Evolutionary conservation across 1,284 basidiomycete species (phyloP), one percentile per base, ranked within the genome.

Genomic region (Takashimella tepidaria): DNA sequence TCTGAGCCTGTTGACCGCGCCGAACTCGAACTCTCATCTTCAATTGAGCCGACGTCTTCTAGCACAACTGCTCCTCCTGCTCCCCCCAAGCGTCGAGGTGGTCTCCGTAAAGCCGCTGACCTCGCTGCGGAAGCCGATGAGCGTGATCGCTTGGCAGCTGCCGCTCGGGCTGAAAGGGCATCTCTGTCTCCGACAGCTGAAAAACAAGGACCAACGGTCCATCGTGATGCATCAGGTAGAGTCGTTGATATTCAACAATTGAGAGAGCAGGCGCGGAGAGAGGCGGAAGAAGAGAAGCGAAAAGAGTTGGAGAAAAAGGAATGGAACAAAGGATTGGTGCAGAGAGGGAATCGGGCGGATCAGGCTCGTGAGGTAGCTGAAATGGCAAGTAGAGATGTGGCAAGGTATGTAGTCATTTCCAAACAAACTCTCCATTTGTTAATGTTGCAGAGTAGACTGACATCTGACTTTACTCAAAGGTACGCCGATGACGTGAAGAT

Each of bases 271-370:
- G 88, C 89, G 37, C 85, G 85, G 46, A 77, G 83, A 59, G 74
- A 82, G 68, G 89, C 91, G 68, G 80, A 87, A 23, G 87, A 89
- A 68, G 78, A 81, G 57, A 84, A 90, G 71, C 86, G 92, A 74
- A 86, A 84, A 71, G 89, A 92, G 68, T 86, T 85, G 50, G 81
- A 86, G 72, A 92, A 91, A 78, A 88, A 92, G 85, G 88, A 93
- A 69, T 98, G 96, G 96, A 89, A 88, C 0, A 97, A 93, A 74
- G 96, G 96, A 22, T 68, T 96, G 27, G 86, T 89, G 22, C 92
- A 98, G 77, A 79, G 86, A 51, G 85, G 88, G 26, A 86, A 91
- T 55, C 77, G 79, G 44, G 87, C 89, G 72, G 82, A 82, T 67
- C 76, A 78, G 66, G 81, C 74, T 62, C 67, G 75, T 54, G 83